A percentile compares a stretch with the other conserved stretches of the same genome.
phyloP scores from a whole-genome alignment of 345 rosid genomes.

The Eucalyptus sp. region DNA sequence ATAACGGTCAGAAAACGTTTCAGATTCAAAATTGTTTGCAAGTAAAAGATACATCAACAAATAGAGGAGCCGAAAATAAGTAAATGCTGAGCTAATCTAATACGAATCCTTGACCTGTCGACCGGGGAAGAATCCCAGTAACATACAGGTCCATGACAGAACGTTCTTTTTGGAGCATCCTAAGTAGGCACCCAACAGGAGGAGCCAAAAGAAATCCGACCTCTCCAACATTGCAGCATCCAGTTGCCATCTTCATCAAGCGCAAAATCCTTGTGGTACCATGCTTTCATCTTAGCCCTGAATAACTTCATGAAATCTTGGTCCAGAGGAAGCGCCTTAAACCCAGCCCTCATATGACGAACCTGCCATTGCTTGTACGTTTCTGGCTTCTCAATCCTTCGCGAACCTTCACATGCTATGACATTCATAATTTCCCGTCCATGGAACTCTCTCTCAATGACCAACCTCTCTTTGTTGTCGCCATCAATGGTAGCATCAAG shows the following conservation, averaged over 20 bases:
- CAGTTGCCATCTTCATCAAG: slow-evolving; percentile 57
- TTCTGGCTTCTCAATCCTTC: slow-evolving; percentile 73
- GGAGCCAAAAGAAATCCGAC: slow-evolving; percentile 50
- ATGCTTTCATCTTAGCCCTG: slow-evolving; percentile 14
- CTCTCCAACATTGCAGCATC: slow-evolving; percentile 96
- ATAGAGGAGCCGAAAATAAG: too few species aligned
- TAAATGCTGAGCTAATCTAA: neutral
- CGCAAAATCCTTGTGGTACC: slow-evolving; percentile 66
- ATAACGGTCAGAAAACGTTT: neutral
- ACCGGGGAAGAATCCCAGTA: neutral
- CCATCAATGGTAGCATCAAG: slow-evolving; percentile 32
- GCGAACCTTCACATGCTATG: slow-evolving; percentile 72
- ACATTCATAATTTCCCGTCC: slow-evolving; percentile 61
- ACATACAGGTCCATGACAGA: neutral
- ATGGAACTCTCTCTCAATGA: slow-evolving; percentile 46
- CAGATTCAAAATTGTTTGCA: neutral
- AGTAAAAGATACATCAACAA: neutral
- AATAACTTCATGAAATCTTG: slow-evolving; percentile 23
- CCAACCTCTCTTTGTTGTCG: slow-evolving; percentile 39
- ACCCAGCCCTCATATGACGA: slow-evolving; percentile 58
- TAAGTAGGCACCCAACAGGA: slow-evolving; percentile 64
- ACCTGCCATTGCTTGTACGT: slow-evolving; percentile 86
- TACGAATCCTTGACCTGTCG: neutral
- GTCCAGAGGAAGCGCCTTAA: slow-evolving; percentile 41
- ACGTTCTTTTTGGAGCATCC: neutral